phyloP scores from a whole-genome alignment of 2,329 filamentous ascomycete species.

The Cephalotrichum gorgonifer region DNA sequence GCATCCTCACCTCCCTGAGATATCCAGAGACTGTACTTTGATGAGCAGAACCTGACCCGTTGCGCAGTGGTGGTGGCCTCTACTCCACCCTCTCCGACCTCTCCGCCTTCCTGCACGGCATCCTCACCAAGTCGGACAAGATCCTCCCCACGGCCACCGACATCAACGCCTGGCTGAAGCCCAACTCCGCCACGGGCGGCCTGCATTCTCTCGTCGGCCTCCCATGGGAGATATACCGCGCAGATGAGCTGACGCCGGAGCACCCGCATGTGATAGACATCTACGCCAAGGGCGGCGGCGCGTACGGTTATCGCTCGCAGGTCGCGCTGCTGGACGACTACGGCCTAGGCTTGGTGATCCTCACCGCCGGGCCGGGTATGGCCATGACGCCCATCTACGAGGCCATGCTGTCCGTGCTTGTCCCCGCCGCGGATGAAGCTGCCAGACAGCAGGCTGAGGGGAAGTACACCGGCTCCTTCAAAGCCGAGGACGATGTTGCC shows the following conservation, averaged over 20 bases:
- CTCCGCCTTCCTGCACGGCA: conserved; percentile 14
- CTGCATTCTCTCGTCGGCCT: conserved; percentile 19
- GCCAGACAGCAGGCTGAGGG: conserved; percentile 16
- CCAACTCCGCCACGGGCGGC: conserved; percentile 18
- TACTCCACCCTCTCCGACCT: conserved; percentile 23
- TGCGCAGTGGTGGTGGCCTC: conserved; percentile 19
- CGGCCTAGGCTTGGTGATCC: conserved; percentile 18
- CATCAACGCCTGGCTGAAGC: conserved; percentile 23
- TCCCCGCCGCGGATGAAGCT: conserved; percentile 17
- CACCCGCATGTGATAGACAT: conserved; percentile 20
- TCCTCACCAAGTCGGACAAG: conserved; percentile 17
- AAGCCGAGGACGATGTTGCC: neutral
- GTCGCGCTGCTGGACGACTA: conserved; percentile 23
- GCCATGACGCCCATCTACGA: conserved; percentile 17
- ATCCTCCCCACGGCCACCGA: conserved; percentile 11
- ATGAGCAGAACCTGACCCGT: conserved; percentile 1
- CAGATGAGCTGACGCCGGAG: conserved; percentile 12
- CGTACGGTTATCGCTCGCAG: conserved; percentile 22
- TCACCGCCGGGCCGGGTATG: conserved; percentile 19
- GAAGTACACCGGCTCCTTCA: neutral
- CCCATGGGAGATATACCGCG: conserved; percentile 26
- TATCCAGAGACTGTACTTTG: neutral
- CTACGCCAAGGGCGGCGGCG: conserved; percentile 23
- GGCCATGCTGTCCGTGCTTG: conserved; percentile 15
- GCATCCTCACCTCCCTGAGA: neutral